Base-by-base conservation (phyloP, 1,139 yeast genomes). In the Kurtzmaniella quercitrusa region DNA sequence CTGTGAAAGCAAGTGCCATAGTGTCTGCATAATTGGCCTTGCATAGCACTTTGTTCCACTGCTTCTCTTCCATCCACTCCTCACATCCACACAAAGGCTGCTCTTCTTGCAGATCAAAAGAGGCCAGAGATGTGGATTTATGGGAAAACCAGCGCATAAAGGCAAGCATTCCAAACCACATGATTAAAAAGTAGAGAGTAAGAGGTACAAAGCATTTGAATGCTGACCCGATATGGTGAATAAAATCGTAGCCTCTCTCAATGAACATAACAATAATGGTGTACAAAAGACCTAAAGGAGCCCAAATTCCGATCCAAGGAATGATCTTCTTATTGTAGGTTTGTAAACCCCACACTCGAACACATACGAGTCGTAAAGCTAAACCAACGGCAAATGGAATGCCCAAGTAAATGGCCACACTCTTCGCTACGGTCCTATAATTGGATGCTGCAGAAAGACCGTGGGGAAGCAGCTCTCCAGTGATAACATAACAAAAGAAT, bases 361-460 rank as follows among this genome's bases (percentile, higher is more conserved):
- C 47, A 12, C 62, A 54, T 1, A 52, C 39, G 18, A 68, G 49
- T 45, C 85, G 63, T 11, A 77, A 67, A 2, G 69, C 7, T 9
- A 77, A 47, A 2, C 82, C 83, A 17, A 70, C 53, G 0, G 58
- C 77, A 21, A 80, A 53, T 2, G 85, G 85, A 19, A 80, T 62
- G 1, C 84, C 85, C 46, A 80, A 64, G 53, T 79, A 80, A 15
- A 75, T 69, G 0, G 70, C 77, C 36, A 79, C 82, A 50, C 76
- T 71, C 48, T 65, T 63, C 1, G 80, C 79, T n/a, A 75, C 82
- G 18, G 67, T 53, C 2, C 62, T 44, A 48, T 74, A 75, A 21
- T 69, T 54, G 25, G 50, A 50, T n/a, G 46, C 44, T 5, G 27
- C n/a, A 36, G 38, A 19, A 3, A 36, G 19, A 19, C 12, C 21